These are phyloP conservation scores for Pseudonectria buxi DNA, from an alignment of 2,329 filamentous ascomycete species.

Conservation along the genomic window DNA sequence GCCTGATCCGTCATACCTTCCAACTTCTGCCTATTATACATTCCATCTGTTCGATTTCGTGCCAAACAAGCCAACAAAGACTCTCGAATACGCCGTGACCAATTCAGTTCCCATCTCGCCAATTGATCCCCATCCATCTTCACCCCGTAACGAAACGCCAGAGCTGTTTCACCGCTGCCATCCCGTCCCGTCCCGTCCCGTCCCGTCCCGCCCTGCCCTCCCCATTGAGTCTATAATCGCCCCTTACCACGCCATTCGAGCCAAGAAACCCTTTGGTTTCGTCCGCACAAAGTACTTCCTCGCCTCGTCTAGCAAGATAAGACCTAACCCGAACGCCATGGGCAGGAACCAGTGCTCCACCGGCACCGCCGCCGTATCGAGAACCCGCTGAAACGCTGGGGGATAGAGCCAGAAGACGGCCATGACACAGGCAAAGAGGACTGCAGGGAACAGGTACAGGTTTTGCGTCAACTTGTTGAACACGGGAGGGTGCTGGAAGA, in stretches of 20 bases:
- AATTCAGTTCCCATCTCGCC: too few species aligned
- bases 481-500: constrained; percentile 66
- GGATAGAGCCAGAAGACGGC: constrained; percentile 66
- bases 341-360: constrained; percentile 73
- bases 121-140: too few species aligned
- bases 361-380: constrained; percentile 57
- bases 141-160: too few species aligned
- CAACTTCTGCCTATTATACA: too few species aligned
- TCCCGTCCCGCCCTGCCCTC: too few species aligned
- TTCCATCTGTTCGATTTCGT: too few species aligned
- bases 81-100: too few species aligned
- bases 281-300: constrained; percentile 10
- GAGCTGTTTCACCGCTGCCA: too few species aligned
- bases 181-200: too few species aligned
- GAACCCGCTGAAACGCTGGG: constrained; percentile 52
- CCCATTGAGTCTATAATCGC: too few species aligned
- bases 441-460: constrained; percentile 61
- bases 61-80: too few species aligned
- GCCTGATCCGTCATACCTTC: too few species aligned
- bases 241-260: constrained; percentile 8
- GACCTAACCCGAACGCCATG: constrained; percentile 54
- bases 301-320: constrained; percentile 8
- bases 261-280: constrained; percentile 7
- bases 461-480: constrained; percentile 62
- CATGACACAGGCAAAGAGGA: constrained; percentile 61